Conservation (phyloP, 768 basidiomycete genomes). For the Tulasnella sp. region DNA sequence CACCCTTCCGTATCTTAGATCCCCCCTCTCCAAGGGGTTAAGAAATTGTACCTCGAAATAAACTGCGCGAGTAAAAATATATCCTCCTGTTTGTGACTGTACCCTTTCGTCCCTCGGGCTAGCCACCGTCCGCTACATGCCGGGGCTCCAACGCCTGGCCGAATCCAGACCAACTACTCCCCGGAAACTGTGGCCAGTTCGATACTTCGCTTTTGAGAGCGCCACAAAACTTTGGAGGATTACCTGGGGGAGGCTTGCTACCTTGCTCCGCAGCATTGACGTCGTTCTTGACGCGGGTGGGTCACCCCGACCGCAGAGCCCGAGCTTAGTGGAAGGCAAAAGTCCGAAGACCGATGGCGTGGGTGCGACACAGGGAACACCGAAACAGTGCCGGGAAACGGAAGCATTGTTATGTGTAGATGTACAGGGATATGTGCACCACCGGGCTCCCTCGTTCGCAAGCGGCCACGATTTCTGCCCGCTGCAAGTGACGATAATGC, state of each 20-base stretch:
- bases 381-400: not conserved
- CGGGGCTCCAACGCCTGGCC: not conserved
- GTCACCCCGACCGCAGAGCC: not conserved
- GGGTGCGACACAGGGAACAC: not conserved
- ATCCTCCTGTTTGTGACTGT: no score
- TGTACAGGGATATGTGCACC: no score
- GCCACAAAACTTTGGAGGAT: not conserved
- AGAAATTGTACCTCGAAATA: no score
- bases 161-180: not conserved
- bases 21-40: not conserved
- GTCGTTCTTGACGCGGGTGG: not conserved
- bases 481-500: no score
- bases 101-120: no score
- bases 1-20: not conserved
- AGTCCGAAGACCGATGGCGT: conserved; percentile 6
- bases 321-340: not conserved
- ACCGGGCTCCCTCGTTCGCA: no score
- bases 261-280: not conserved
- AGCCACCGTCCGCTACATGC: no score
- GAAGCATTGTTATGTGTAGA: no score
- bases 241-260: not conserved
- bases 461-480: no score
- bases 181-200: not conserved
- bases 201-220: not conserved
- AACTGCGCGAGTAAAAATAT: no score